Base-by-base conservation (phyloP, 2,329 filamentous ascomycete species). In the Talaromyces sp. region DNA sequence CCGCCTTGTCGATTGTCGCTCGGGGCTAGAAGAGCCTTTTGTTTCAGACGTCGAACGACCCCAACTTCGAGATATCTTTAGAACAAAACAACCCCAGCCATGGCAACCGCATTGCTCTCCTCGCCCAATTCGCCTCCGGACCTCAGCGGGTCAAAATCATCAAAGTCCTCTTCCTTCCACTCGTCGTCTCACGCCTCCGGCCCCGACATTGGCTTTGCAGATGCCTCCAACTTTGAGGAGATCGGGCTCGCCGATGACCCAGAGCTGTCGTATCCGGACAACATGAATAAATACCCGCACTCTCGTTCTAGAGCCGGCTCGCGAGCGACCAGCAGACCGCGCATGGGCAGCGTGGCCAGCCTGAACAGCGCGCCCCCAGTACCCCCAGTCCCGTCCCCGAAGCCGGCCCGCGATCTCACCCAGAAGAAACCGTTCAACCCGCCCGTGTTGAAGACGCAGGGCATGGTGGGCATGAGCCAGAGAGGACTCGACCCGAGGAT, bases 151-250 rank as follows among this genome's bases (percentile, higher is more conserved):
- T 96, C 91, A 63, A 96, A 93, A 76, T 95, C 91, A 65, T 96
- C 91, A 66, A 96, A 95, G 77, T 92, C 92, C 30, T 96, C 91
- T 5, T 96, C 92, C 56, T 90, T 93, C 70, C 89, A 88, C 68
- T 96, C 92, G 42, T 96, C 92, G 47, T 87, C 85, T 64, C 89
- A 88, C 58, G 80, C 86, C 69, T 89, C 92, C 69, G 90, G 91
- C 68, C 75, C 78, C 28, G 86, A 88, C 70, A 85, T 83, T 67
- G 83, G 87, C 57, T 79, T 90, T 53, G 83, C 86, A 58, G 91
- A 96, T 71, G 85, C 89, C 62, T 87, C 86, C 65, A 88, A 97
- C 73, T 97, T 97, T 70, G 93, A 98, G 74, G 93, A 97, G 66
- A 96, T 97, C 72, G 91, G 90, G 13, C 85, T 98, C 32, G 89